Conservation (phyloP, 768 basidiomycete genomes). For the Boletus sp. region DNA sequence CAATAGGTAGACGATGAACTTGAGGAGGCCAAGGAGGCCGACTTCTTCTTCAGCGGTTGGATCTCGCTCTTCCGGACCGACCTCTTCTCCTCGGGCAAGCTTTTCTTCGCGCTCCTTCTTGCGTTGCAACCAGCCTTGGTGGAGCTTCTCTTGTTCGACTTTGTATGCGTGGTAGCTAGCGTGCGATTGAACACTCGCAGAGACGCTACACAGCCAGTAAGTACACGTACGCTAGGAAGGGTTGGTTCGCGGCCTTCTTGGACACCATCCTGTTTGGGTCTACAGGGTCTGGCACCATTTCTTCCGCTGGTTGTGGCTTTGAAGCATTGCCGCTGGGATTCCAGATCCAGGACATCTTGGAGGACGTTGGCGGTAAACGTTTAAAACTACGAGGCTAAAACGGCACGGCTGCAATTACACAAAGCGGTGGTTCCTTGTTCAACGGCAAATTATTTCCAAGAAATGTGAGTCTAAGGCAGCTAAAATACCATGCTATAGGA, state of each 20-base stretch:
- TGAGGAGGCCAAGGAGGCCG: constrained; percentile 61
- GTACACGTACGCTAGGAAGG: constrained; percentile 73
- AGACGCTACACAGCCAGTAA: neutral
- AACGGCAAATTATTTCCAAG: neutral
- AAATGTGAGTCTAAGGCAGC: neutral
- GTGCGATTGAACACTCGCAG: constrained; percentile 6
- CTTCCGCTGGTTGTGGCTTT: constrained; percentile 39
- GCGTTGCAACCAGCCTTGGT: constrained; percentile 64
- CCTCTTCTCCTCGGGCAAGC: constrained; percentile 70
- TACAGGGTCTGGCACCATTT: constrained; percentile 60
- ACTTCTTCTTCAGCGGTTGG: constrained; percentile 70
- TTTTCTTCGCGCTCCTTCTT: constrained; percentile 71
- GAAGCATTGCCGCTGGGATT: constrained; percentile 41
- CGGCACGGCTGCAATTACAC: neutral
- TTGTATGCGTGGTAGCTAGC: constrained; percentile 67
- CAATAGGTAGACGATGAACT: constrained; percentile 59
- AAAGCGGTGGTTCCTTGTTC: neutral
- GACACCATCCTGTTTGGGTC: constrained; percentile 71
- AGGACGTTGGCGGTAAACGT: neutral
- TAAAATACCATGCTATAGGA: constrained; percentile 21
- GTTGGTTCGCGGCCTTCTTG: constrained; percentile 79
- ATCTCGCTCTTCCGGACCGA: constrained; percentile 70
- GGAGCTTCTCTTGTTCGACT: constrained; percentile 56
- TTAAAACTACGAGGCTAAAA: neutral
- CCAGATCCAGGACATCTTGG: constrained; percentile 65